These are phyloP conservation scores for Arabidopsis hybrid DNA, from an alignment of 441 rosid species.

Conservation along the genomic window DNA sequence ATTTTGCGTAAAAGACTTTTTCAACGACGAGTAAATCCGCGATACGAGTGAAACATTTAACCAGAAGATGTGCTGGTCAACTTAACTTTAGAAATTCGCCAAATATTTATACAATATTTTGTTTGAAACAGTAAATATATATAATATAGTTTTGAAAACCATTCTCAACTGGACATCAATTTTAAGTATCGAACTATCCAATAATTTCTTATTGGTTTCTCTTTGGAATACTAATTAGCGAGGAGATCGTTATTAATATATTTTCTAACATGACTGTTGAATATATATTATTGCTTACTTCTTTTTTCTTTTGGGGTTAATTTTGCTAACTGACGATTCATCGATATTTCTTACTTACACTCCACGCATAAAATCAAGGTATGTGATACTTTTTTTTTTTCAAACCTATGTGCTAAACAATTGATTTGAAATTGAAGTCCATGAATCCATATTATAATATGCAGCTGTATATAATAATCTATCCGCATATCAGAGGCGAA, in stretches of 20 bases:
- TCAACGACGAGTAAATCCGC: slow-evolving; percentile 16
- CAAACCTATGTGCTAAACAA: background rate
- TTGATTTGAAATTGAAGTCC: background rate
- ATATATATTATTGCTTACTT: background rate
- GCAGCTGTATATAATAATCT: background rate
- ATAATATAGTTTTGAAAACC: background rate
- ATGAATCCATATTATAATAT: background rate
- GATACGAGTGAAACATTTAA: background rate
- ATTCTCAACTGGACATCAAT: background rate
- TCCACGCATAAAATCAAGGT: slow-evolving; percentile 18
- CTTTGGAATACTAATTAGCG: background rate
- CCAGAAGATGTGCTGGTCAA: background rate
- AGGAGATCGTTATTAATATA: background rate
- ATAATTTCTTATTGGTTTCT: background rate
- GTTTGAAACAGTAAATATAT: too few relatives aligned
- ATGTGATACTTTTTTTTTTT: background rate
- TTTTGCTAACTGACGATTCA: background rate
- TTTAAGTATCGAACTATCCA: background rate
- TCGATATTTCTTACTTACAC: slow-evolving; percentile 15
- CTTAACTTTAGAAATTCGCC: background rate
- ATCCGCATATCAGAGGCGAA: slow-evolving; percentile 10
- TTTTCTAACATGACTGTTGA: background rate
- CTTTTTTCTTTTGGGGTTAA: background rate
- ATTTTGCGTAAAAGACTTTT: slow-evolving; percentile 8
- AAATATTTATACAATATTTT: background rate